Evolutionary conservation across 257 asterid genomes (phyloP).

Genomic region (Solanum chiquidenum): DNA sequence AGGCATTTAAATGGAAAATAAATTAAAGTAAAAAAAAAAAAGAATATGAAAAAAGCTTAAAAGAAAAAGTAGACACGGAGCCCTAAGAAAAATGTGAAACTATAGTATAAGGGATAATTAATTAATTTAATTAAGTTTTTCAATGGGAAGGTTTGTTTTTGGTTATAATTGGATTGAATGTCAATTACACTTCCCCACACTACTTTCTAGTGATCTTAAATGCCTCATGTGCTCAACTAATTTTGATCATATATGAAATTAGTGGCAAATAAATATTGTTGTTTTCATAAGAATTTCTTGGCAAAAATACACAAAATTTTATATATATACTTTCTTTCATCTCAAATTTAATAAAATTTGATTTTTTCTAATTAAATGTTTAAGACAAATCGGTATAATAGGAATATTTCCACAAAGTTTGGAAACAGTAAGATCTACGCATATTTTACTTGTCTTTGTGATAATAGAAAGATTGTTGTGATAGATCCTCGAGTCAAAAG

Average conservation of each 20-base stretch:
- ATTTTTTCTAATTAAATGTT: neutral
- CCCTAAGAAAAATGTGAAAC: neutral
- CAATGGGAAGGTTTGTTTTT: neutral
- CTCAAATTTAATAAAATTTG: neutral
- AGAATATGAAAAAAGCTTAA: neutral
- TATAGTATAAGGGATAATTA: neutral
- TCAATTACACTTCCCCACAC: neutral
- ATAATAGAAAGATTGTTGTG: neutral
- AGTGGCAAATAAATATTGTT: neutral
- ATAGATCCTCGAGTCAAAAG: neutral
- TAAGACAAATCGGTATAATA: neutral
- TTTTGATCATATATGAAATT: neutral
- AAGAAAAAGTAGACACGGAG: neutral
- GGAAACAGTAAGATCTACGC: neutral
- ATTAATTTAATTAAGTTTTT: neutral
- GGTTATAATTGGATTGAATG: neutral
- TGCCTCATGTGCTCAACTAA: neutral
- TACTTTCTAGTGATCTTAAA: neutral
- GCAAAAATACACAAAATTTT: neutral
- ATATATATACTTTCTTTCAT: too few relatives aligned
- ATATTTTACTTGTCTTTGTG: neutral
- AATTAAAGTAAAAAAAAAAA: neutral
- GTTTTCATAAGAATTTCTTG: neutral
- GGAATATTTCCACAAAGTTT: neutral
- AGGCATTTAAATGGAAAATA: neutral